Conservation (phyloP, 1,139 yeast genomes). For the Nakaseomyces sp. region DNA sequence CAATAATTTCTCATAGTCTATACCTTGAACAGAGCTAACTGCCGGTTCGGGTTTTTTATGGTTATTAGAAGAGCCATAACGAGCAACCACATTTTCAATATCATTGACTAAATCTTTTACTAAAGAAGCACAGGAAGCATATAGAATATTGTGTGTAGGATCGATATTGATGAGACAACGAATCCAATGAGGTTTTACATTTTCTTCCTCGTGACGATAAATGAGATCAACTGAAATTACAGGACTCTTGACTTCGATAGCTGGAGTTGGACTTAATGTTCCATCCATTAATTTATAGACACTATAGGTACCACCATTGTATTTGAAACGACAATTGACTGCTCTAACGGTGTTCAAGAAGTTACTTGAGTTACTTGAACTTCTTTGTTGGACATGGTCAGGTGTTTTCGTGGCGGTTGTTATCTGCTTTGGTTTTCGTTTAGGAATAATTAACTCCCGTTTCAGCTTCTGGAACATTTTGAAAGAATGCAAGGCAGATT, state of each 20-base stretch:
- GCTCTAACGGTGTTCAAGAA: conserved; percentile 34
- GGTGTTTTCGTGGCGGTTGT: conserved; percentile 7
- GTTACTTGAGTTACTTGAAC: conserved; percentile 8
- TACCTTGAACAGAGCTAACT: conserved; percentile 12
- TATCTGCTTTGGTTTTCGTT: conserved; percentile 8
- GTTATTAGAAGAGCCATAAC: conserved; percentile 14
- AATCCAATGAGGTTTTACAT: conserved; percentile 27
- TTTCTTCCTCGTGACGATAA: conserved; percentile 32
- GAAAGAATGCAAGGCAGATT: conserved; percentile 39
- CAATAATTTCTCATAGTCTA: conserved; percentile 37
- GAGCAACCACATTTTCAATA: conserved; percentile 33
- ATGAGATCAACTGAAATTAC: conserved; percentile 52
- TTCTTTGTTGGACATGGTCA: conserved; percentile 6
- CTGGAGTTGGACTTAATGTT: conserved; percentile 41
- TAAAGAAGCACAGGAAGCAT: conserved; percentile 74
- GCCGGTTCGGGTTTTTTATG: conserved; percentile 4
- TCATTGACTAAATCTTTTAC: conserved; percentile 49
- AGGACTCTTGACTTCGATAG: conserved; percentile 67
- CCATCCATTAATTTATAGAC: conserved; percentile 38
- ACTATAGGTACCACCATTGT: conserved; percentile 64
- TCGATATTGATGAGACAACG: conserved; percentile 24
- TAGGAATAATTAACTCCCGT: conserved; percentile 12
- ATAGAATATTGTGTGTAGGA: conserved; percentile 64
- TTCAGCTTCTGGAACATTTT: conserved; percentile 37
- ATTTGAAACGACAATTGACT: conserved; percentile 45